A percentile compares a stretch with the other conserved stretches of the same genome.
phyloP scores from a whole-genome alignment of 768 basidiomycete species.

The Suillus subalutaceus region DNA sequence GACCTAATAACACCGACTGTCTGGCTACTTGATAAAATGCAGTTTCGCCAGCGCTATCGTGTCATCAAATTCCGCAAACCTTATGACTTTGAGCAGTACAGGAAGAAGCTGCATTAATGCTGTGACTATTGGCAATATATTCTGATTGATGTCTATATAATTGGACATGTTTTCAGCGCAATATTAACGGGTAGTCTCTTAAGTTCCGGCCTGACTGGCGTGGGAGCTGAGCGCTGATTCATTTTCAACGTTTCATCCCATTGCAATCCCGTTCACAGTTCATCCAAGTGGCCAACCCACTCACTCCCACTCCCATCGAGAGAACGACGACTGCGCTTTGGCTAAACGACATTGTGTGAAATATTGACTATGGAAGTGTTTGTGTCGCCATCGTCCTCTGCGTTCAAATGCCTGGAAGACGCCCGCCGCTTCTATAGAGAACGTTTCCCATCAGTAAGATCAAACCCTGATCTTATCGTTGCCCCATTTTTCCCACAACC shows the following conservation, averaged over 20 bases:
- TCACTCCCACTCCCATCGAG: not conserved
- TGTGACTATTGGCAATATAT: not conserved
- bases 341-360: not conserved
- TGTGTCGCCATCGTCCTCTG: not conserved
- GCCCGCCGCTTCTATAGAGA: not conserved
- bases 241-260: not conserved
- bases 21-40: not conserved
- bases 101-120: not conserved
- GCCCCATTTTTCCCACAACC: not conserved
- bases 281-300: not conserved
- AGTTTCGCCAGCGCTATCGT: not conserved
- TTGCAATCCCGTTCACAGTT: not conserved
- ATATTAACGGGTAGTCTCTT: not conserved
- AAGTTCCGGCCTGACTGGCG: not conserved
- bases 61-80: not conserved
- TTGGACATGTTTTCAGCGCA: not conserved
- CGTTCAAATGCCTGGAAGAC: not conserved
- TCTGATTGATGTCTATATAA: not conserved
- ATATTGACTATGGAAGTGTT: not conserved
- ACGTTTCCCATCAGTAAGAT: not conserved
- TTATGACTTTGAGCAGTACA: not conserved
- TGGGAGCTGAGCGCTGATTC: constrained; percentile 4
- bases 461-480: not conserved
- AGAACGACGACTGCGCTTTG: not conserved
- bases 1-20: not conserved